Conservation (phyloP, 805 yeast species). For the Saccharomycopsis sp. region DNA sequence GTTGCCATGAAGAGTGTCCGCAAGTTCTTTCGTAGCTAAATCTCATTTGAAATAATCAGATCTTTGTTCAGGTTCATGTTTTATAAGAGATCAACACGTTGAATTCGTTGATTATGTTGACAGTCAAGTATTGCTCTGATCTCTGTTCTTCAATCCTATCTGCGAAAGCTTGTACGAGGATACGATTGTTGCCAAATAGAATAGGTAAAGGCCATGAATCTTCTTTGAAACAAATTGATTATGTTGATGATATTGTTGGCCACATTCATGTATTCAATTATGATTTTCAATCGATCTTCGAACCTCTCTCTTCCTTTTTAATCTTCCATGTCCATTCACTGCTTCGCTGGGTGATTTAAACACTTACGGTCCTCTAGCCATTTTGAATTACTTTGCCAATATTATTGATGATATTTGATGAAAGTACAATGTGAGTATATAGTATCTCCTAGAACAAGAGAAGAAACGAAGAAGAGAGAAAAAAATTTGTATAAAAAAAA, state of each 20-base stretch:
- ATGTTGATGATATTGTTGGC: background rate
- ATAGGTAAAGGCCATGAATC: no score
- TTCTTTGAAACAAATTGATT: background rate
- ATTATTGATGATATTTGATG: background rate
- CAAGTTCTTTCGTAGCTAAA: no score
- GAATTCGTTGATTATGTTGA: no score
- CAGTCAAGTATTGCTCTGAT: no score
- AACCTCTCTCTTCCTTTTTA: background rate
- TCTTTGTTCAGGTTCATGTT: no score
- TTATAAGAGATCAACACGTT: no score
- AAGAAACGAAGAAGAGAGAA: background rate
- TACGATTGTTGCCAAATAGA: no score
- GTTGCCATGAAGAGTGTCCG: no score
- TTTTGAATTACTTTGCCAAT: constrained; percentile 30
- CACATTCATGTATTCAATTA: no score
- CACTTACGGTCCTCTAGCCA: constrained; percentile 77
- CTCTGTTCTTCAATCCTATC: no score
- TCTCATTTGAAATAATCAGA: no score
- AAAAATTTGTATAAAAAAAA: constrained; percentile 1
- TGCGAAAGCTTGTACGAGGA: no score
- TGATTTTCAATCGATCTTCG: background rate
- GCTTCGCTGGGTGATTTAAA: background rate
- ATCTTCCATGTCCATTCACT: background rate
- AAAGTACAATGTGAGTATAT: background rate
- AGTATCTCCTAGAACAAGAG: background rate